A percentile compares a stretch with the other conserved stretches of the same genome.
These are phyloP conservation scores for Boletus insuetus DNA, from an alignment of 768 basidiomycete genomes.

Conservation along the genomic window DNA sequence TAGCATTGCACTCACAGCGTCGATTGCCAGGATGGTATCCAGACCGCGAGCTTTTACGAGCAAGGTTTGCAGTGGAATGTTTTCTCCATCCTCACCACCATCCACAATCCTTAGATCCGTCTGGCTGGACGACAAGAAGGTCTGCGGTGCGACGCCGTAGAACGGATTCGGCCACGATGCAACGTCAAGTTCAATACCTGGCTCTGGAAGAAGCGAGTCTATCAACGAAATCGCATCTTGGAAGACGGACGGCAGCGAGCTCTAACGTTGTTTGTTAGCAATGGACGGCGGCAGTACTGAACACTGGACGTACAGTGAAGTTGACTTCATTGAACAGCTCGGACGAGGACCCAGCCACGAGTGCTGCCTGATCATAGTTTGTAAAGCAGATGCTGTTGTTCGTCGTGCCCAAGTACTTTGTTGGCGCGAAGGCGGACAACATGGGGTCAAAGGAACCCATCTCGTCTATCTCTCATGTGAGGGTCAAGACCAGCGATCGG, in stretches of 20 bases:
- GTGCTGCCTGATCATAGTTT: constrained; percentile 32
- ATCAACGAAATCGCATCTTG: constrained; percentile 16
- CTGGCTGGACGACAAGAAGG: constrained; percentile 33
- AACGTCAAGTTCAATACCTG: constrained; percentile 26
- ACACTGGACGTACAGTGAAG: not conserved
- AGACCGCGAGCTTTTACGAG: constrained; percentile 43
- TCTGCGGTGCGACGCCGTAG: constrained; percentile 32
- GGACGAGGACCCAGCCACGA: constrained; percentile 41
- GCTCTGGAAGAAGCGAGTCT: constrained; percentile 21
- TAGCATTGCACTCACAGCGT: constrained; percentile 30
- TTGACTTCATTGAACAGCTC: constrained; percentile 33
- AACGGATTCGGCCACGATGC: constrained; percentile 40
- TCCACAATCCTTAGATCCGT: constrained; percentile 35
- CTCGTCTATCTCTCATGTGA: constrained; percentile 27
- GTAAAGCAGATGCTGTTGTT: constrained; percentile 19
- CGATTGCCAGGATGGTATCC: constrained; percentile 51
- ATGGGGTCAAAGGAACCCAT: constrained; percentile 28
- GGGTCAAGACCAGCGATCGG: not conserved
- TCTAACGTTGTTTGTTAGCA: not conserved
- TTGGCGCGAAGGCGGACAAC: no score
- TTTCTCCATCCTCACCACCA: constrained; percentile 42
- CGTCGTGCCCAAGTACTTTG: no score
- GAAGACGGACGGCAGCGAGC: constrained; percentile 2
- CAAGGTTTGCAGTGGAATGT: constrained; percentile 48
- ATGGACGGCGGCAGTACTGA: no score